These are phyloP conservation scores for Lasiodiplodia gonubiensis DNA, from an alignment of 2,329 filamentous ascomycete species.

Conservation along the genomic window DNA sequence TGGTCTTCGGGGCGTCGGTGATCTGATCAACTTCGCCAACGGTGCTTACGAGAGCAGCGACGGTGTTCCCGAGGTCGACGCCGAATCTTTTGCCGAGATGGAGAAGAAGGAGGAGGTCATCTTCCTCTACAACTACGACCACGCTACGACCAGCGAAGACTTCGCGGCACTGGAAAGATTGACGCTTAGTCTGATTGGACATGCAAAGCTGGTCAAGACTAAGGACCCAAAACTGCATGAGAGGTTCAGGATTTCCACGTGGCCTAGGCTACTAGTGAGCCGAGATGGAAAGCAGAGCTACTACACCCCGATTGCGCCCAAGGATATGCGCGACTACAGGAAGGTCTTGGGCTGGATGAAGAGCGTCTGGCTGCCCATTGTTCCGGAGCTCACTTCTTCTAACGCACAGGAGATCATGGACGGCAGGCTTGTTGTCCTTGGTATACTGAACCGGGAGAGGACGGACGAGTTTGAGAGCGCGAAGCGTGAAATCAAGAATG, in stretches of 20 bases:
- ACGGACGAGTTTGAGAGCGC: slow-evolving; percentile 78
- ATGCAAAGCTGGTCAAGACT: slow-evolving; percentile 91
- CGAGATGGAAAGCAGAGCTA: slow-evolving; percentile 89
- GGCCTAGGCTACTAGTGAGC: slow-evolving; percentile 90
- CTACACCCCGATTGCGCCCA: slow-evolving; percentile 83
- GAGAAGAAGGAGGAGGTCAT: slow-evolving; percentile 95
- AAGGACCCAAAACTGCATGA: slow-evolving; percentile 75
- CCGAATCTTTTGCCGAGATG: slow-evolving; percentile 75
- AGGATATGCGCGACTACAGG: slow-evolving; percentile 85
- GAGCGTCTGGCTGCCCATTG: slow-evolving; percentile 92
- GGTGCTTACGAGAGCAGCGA: slow-evolving; percentile 79
- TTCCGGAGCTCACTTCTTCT: slow-evolving; percentile 87
- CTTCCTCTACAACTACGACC: slow-evolving; percentile 97
- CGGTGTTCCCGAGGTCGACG: slow-evolving; percentile 82
- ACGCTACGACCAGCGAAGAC: slow-evolving; percentile 91
- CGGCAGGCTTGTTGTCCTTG: slow-evolving; percentile 91
- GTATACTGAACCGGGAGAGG: slow-evolving; percentile 80
- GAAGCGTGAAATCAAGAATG: slow-evolving; percentile 91
- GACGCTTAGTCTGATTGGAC: slow-evolving; percentile 85
- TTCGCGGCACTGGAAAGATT: slow-evolving; percentile 86
- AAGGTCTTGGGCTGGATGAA: slow-evolving; percentile 91
- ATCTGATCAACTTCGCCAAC: slow-evolving; percentile 84
- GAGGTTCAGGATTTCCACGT: slow-evolving; percentile 93
- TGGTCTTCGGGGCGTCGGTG: slow-evolving; percentile 87
- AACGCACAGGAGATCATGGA: slow-evolving; percentile 97